These are phyloP conservation scores for Tuber umbilicatum DNA, from an alignment of 495 filamentous ascomycete genomes.

Conservation along the genomic window DNA sequence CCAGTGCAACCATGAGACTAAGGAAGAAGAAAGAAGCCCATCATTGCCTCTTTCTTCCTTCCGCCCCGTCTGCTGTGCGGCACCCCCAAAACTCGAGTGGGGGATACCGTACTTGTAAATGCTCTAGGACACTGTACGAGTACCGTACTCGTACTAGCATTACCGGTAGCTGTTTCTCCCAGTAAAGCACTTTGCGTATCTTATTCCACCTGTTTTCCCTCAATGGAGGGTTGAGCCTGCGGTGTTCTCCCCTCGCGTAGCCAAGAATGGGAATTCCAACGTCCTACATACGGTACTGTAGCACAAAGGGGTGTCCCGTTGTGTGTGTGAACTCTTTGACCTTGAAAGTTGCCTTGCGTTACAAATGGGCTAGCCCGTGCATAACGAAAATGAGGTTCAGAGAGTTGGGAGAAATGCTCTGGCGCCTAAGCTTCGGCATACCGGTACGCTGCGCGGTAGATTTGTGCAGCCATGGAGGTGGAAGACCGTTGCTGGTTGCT, in stretches of 20 bases:
- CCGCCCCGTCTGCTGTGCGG: background rate
- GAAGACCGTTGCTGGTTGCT: no score
- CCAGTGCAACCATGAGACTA: background rate
- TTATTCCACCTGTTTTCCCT: background rate
- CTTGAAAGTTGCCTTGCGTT: no score
- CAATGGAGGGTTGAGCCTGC: background rate
- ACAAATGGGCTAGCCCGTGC: no score
- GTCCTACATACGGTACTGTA: background rate
- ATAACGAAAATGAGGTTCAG: no score
- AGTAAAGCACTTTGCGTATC: no score
- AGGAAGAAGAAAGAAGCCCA: background rate
- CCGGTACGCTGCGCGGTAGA: no score
- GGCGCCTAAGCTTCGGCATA: no score
- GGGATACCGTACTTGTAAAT: no score
- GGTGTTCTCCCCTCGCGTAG: background rate
- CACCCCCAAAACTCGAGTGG: background rate
- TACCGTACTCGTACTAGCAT: no score
- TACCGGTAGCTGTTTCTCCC: background rate
- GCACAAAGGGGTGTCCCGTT: background rate
- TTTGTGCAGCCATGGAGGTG: no score
- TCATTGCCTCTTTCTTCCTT: background rate
- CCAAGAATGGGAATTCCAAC: background rate
- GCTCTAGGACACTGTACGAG: background rate
- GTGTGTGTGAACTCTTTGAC: no score
- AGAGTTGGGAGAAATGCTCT: no score